Evolutionary conservation across 805 yeast genomes (phyloP).

Genomic region (Middelhovenomyces tepae): DNA sequence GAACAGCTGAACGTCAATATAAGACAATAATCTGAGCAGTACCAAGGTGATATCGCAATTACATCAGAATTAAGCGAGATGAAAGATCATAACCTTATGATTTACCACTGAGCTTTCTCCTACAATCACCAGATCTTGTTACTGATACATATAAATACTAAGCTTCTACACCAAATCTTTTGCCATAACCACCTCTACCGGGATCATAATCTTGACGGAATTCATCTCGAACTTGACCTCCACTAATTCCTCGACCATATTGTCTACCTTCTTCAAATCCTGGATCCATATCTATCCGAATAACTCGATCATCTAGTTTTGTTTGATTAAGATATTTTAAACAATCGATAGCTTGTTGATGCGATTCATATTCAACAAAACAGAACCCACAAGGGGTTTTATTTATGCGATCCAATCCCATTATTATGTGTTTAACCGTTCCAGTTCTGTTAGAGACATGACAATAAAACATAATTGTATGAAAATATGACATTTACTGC

Average conservation of each 20-base stretch:
- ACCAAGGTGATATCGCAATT: no score
- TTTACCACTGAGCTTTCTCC: no score
- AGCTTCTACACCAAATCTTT: no score
- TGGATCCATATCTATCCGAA: slow-evolving; percentile 88
- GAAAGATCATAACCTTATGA: no score
- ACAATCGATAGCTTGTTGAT: slow-evolving; percentile 69
- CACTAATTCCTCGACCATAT: slow-evolving; percentile 85
- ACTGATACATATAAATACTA: no score
- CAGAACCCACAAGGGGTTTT: slow-evolving; percentile 97
- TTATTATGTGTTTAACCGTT: slow-evolving; percentile 64
- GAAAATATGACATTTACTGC: no score
- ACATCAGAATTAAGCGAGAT: no score
- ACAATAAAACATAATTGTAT: background rate
- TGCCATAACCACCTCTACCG: slow-evolving; percentile 37
- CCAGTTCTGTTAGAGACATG: slow-evolving; percentile 35
- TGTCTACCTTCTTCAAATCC: slow-evolving; percentile 95
- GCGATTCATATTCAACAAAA: slow-evolving; percentile 68
- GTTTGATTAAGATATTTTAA: slow-evolving; percentile 77
- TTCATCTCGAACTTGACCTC: slow-evolving; percentile 87
- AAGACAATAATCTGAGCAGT: no score
- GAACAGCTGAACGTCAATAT: no score
- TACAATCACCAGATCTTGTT: no score
- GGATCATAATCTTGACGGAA: slow-evolving; percentile 35
- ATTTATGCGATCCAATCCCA: slow-evolving; percentile 90
- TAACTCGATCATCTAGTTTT: slow-evolving; percentile 68